Base-by-base conservation (phyloP, 2,329 filamentous ascomycete species). In the Neofusicoccum umdonicola region DNA sequence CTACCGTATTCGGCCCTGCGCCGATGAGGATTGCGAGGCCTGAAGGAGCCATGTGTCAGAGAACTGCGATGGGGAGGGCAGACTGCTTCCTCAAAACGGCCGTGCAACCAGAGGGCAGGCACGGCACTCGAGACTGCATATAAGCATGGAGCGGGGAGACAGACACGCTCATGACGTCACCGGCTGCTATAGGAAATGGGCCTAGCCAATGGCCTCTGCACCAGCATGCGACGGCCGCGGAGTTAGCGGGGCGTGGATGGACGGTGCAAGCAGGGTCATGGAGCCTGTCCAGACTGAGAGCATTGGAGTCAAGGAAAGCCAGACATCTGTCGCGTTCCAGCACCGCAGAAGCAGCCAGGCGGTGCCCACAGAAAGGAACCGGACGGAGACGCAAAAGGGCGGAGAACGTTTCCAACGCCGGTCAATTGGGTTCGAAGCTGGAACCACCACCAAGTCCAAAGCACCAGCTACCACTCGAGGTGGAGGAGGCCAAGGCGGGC, bases 21-120 rank as follows among this genome's bases (percentile, higher is more conserved):
- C 74, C 71, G 22, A 75, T 74, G 42, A 76, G 69, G 42, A 77
- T 72, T 31, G 71, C 74, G 22, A 76, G 70, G 45, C 71, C 56
- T 37, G 56, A 60, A 13, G 56, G 56, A 37, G 56, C 56, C 56
- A 60, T 60, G 13, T 45, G 17, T n/a, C 51, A 2, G 34, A 56
- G 35, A 3, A 42, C 12, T 22, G 2, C 4, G 8, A 1, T 31
- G 4, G 7, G 27, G 27, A 31, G 6, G 27, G 27, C 27, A 7
- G 27, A 31, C 27, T 31, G 27, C 27, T 31, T 31, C 4, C 27
- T 31, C 27, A 5, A 31, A 31, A 31, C 27, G 5, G 27, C 27
- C 6, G 27, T 31, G 4, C 27, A 31, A 31, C 6, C 6, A 7
- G 27, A 31, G 27, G 4, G 27, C 4, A 31, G 27, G 27, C 7